Base-by-base conservation (phyloP, 805 yeast species). In the Grigorovia jiainica region DNA sequence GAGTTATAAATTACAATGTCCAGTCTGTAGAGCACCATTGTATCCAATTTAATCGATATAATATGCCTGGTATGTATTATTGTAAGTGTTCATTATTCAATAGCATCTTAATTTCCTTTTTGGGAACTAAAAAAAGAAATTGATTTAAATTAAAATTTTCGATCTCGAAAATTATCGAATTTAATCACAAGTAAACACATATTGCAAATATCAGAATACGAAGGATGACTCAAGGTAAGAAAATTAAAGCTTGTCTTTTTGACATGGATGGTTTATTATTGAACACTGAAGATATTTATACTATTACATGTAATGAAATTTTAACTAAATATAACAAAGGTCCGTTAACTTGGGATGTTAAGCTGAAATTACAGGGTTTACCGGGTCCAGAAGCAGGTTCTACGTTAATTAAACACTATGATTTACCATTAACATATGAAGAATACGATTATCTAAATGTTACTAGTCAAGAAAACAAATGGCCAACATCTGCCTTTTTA, bases 251-350 rank as follows among this genome's bases (percentile, higher is more conserved):
- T 49, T 62, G 66, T 47, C 52, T 62, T 19, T 62, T 62, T 44
- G 95, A 86, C 70, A 85, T 92, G 97, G 99, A 92, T 60, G 99
- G 99, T 1, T 74, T 94, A 19, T 69, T 92, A 47, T 75, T 92
- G 57, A 86, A 89, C 65, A 84, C 97, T 4, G 99, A 92, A 63
- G 94, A 85, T 49, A 70, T 89, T 42, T 92, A 92, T 61, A 90
- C 98, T 1, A 76, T 77, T 43, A 83, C 85, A 3, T 68, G 85
- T 25, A 75, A 82, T 39, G 80, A 77, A 41, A 61, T 85, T 2
- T 68, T 92, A 20, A 75, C 76, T 11, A 66, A 70, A 42, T 82
- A 76, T 55, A 85, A 82, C 8, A 83, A 80, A 55, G 94, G 94
- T 0, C 81, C 84, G 2, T 71, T 83, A 48, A 81, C 92, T 0